A percentile compares a stretch with the other conserved stretches of the same genome.
Evolutionary conservation across 306 rosid species (phyloP).

Genomic region (Purshia tridentata): DNA sequence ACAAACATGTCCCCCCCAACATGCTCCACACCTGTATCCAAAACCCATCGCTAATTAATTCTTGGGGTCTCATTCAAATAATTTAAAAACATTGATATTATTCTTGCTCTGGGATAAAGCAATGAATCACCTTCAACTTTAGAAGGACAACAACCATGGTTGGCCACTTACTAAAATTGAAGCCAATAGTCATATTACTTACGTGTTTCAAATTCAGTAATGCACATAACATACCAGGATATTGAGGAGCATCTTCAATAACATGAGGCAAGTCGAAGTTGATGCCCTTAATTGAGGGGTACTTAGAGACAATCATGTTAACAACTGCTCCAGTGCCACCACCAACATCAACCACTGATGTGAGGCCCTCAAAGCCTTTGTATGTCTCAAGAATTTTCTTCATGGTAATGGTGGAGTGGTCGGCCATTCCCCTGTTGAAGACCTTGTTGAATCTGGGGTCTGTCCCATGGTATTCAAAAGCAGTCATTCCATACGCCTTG

Average conservation of each 20-base stretch:
- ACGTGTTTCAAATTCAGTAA: too few relatives aligned
- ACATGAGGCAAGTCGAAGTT: conserved; percentile 93
- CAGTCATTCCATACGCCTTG: conserved; percentile 88
- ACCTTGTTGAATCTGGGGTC: conserved; percentile 90
- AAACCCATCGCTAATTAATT: neutral
- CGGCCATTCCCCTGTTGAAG: conserved; percentile 84
- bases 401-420: conserved; percentile 84
- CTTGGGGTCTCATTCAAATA: neutral
- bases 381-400: conserved; percentile 71
- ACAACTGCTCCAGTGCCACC: conserved; percentile 86
- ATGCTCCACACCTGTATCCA: conserved; percentile 76
- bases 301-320: conserved; percentile 68
- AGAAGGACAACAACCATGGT: too few relatives aligned
- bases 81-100: too few relatives aligned
- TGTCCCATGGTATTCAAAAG: conserved; percentile 80
- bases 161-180: too few relatives aligned
- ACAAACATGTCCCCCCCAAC: conserved; percentile 96
- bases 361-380: conserved; percentile 76
- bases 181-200: too few relatives aligned
- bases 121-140: too few relatives aligned
- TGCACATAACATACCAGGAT: conserved; percentile 44
- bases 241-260: conserved; percentile 71
- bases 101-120: too few relatives aligned
- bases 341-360: conserved; percentile 79
- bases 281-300: conserved; percentile 76